Evolutionary conservation across 768 basidiomycete genomes (phyloP).

Genomic region (Infundibulicybe gibba): DNA sequence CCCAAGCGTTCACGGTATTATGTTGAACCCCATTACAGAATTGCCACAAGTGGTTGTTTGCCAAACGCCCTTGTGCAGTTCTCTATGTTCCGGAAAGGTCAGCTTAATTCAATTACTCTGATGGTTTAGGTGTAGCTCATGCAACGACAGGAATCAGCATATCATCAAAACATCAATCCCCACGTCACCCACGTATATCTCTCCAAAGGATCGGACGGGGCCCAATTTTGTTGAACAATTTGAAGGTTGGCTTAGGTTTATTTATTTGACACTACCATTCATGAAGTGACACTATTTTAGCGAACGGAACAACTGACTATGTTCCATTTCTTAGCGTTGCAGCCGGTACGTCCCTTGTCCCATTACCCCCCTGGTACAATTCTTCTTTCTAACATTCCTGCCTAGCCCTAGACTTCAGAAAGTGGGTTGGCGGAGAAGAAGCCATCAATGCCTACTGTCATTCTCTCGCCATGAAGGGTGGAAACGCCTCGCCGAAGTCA

Average conservation of each 20-base stretch:
- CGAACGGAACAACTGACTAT: slow-evolving; percentile 55
- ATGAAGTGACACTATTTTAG: slow-evolving; percentile 26
- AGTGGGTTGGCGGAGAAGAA: slow-evolving; percentile 78
- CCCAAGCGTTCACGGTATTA: no score
- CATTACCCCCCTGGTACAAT: not conserved
- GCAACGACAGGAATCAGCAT: slow-evolving; percentile 54
- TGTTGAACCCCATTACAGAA: slow-evolving; percentile 62
- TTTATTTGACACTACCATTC: no score
- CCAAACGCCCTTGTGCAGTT: slow-evolving; percentile 68
- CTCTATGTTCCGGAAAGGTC: no score
- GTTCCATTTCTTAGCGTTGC: slow-evolving; percentile 45
- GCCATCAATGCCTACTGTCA: slow-evolving; percentile 76
- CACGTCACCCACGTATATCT: no score
- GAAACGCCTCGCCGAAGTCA: no score
- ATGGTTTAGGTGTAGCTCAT: slow-evolving; percentile 62
- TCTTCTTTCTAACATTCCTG: not conserved
- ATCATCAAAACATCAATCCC: slow-evolving; percentile 59
- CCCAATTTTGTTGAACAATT: no score
- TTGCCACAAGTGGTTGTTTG: slow-evolving; percentile 83
- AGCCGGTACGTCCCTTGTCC: slow-evolving; percentile 33
- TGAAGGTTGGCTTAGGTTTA: no score
- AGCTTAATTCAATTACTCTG: slow-evolving; percentile 58
- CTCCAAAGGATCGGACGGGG: no score
- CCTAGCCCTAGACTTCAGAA: slow-evolving; percentile 72
- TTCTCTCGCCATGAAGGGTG: no score